Base-by-base conservation (phyloP, 176 grass and related monocot genomes). In the Eleusine indica region DNA sequence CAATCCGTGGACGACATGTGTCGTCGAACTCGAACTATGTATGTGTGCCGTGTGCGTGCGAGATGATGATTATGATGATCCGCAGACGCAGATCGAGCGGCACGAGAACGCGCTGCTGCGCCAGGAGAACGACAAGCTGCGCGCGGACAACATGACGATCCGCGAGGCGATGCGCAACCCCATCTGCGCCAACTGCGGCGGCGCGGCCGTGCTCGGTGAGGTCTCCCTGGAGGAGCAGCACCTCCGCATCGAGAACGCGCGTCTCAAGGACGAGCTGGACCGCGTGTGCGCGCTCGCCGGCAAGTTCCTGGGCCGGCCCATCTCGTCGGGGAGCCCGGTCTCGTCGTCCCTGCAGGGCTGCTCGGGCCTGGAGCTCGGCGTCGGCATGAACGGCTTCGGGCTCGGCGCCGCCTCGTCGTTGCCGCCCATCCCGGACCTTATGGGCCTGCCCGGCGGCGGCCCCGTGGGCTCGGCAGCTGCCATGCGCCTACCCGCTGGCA, bases 41-140 rank as follows among this genome's bases (percentile, higher is more conserved):
- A 51, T 16, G 51, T 53, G 15, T 53, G 51, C 17, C 4, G 51
- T 53, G 15, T 53, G 51, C 17, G 3, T n/a, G 42, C 14, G 14
- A 51, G 65, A 9, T 66, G 41, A 38, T 18, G 15, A 21, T 35
- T 19, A 48, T 14, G 5, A 51, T 11, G 54, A 13, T 16, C 30
- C 67, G 38, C 85, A 98, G 96, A 98, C 96, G 44, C 96, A 98
- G 80, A 87, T 98, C 75, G 96, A 98, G 85, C 79, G 96, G 53
- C 93, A 98, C 37, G 96, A 98, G 86, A 98, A 98, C 89, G 82
- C 93, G 79, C 85, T 98, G 53, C 85, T 98, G 28, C 75, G 91
- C 69, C 96, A 98, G 84, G 96, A 98, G 89, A 98, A 98, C 47
- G 96, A 98, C 80, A 98, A 98, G 91, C 83, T 98, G 32, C 62